Evolutionary conservation across 176 grass and related monocot species (phyloP).

Genomic region (Metroxylon sagu): DNA sequence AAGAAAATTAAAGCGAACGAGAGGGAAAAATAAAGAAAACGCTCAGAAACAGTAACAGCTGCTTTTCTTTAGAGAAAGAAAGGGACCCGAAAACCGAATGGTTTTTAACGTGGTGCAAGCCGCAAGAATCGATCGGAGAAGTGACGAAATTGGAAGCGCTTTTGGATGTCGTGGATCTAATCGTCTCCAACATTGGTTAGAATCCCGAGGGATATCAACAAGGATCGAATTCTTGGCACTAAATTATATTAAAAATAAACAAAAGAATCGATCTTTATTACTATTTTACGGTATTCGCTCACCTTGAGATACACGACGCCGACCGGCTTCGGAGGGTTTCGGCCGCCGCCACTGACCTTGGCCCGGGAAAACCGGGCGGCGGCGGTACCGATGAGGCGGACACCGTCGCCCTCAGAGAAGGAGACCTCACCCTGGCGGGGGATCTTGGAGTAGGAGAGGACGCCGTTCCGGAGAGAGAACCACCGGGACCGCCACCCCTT

Average conservation of each 20-base stretch:
- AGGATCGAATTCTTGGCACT: constrained; percentile 1
- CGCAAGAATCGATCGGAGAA: no score
- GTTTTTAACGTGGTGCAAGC: no score
- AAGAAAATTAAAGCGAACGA: no score
- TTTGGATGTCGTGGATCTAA: no score
- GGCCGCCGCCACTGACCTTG: constrained; percentile 7
- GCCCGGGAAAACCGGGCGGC: neutral
- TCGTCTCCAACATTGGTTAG: no score
- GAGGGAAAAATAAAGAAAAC: no score
- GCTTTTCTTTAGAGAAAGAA: no score
- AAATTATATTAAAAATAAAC: neutral
- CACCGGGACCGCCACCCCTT: constrained; percentile 77
- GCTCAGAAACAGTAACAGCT: no score
- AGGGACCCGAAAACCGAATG: no score
- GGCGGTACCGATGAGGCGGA: constrained; percentile 53
- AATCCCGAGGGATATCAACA: neutral
- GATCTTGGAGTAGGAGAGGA: constrained; percentile 87
- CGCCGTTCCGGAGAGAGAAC: constrained; percentile 74
- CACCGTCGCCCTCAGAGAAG: neutral
- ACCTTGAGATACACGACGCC: constrained; percentile 81
- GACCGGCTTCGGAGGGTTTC: constrained; percentile 27
- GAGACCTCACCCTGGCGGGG: constrained; percentile 23
- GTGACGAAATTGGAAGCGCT: no score
- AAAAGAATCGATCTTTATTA: constrained; percentile 6
- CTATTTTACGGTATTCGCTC: neutral